Conservation (phyloP, 2,329 filamentous ascomycete species). For the Aureobasidium sp. region DNA sequence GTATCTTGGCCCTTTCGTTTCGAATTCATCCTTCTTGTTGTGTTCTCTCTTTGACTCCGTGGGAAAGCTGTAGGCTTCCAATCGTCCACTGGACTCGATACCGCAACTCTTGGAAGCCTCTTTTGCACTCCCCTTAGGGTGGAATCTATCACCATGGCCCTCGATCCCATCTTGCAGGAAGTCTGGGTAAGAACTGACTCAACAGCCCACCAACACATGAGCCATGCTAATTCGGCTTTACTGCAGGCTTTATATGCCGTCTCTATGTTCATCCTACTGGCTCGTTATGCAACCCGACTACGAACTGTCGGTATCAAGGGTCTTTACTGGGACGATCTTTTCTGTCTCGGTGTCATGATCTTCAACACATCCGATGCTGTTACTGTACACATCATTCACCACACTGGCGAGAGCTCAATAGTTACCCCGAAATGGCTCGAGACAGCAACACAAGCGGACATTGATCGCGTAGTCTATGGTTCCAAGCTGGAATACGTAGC, state of each 20-base stretch:
- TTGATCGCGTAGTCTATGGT: conserved; percentile 23
- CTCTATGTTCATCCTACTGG: conserved; percentile 21
- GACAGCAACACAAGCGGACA: conserved; percentile 21
- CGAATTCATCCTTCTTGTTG: not conserved
- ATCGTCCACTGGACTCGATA: not conserved
- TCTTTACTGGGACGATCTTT: conserved; percentile 32
- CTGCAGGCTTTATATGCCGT: not conserved
- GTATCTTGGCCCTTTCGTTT: not conserved
- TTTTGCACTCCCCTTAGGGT: not conserved
- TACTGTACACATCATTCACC: conserved; percentile 28
- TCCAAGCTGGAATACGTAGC: conserved; percentile 31
- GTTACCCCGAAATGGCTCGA: conserved; percentile 16
- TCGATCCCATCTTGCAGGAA: conserved; percentile 1
- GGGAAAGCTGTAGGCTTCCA: not conserved
- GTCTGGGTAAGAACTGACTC: not conserved
- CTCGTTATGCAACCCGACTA: conserved; percentile 29
- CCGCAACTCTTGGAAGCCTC: not conserved
- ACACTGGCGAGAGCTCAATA: conserved; percentile 24
- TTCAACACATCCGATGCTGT: conserved; percentile 30
- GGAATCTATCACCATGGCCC: not conserved
- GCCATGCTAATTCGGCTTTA: not conserved
- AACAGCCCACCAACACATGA: not conserved
- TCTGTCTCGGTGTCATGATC: conserved; percentile 16
- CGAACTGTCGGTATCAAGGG: conserved; percentile 30
- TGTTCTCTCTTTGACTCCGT: not conserved